phyloP scores from a whole-genome alignment of 208 protist species.

The Acanthamoeba healyi region DNA sequence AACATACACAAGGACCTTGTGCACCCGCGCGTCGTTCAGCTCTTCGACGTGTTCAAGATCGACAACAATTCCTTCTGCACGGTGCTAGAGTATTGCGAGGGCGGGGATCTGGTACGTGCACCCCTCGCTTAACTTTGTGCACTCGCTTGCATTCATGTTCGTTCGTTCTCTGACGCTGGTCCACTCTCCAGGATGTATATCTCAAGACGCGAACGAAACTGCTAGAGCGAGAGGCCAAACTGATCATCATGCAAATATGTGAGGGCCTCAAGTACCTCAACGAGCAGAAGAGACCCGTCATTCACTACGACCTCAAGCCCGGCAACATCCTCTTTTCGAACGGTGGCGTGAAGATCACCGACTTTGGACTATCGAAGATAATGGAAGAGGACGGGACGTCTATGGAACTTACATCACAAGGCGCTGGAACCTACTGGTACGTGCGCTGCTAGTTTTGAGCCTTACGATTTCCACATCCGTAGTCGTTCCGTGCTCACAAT shows the following conservation, averaged over 20 bases:
- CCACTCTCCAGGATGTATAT: conserved; percentile 80
- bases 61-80: conserved; percentile 93
- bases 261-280: conserved; percentile 94
- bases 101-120: conserved; percentile 94
- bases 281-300: conserved; percentile 91
- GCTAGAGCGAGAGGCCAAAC: conserved; percentile 93
- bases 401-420: conserved; percentile 97
- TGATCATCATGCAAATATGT: conserved; percentile 94
- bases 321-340: conserved; percentile 84
- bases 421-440: conserved; percentile 96
- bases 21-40: conserved; percentile 91
- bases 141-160: too few species aligned
- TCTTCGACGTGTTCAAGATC: conserved; percentile 93
- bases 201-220: conserved; percentile 92
- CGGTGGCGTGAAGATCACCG: conserved; percentile 95
- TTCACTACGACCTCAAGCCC: conserved; percentile 95
- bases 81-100: conserved; percentile 96
- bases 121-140: conserved; percentile 67
- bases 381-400: conserved; percentile 88
- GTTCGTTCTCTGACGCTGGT: too few species aligned
- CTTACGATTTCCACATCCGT: conserved; percentile 12
- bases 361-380: conserved; percentile 98
- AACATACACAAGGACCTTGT: conserved; percentile 92
- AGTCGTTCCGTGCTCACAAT: background rate
- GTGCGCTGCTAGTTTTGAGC: background rate